Percentiles rank a stretch among this genome's conserved stretches.
Evolutionary conservation across 2,329 filamentous ascomycete genomes (phyloP).

Genomic region (Cordyceps cicadae): DNA sequence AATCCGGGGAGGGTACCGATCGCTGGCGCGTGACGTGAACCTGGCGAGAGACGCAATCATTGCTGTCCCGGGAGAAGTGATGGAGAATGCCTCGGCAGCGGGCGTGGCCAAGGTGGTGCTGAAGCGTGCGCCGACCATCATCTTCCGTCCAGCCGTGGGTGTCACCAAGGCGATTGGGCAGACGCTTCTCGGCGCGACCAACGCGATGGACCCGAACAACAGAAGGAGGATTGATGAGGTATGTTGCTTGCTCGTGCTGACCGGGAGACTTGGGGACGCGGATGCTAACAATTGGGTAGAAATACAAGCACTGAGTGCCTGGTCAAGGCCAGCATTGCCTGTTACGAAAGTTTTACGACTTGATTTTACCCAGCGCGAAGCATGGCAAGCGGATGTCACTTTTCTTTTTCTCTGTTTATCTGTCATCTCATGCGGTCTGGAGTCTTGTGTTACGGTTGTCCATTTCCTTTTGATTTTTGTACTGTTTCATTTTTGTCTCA

Average conservation of each 20-base stretch:
- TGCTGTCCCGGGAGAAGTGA: conserved; percentile 82
- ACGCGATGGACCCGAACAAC: conserved; percentile 78
- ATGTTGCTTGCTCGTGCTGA: conserved; percentile 29
- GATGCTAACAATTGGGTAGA: conserved; percentile 5
- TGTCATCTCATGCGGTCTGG: background rate
- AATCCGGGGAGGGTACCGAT: conserved; percentile 70
- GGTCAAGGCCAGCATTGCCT: background rate
- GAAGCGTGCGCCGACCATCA: conserved; percentile 81
- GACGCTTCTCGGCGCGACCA: conserved; percentile 84
- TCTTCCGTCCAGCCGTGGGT: conserved; percentile 83
- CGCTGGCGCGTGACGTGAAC: conserved; percentile 79
- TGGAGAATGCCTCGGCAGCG: conserved; percentile 74
- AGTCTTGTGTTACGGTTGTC: background rate
- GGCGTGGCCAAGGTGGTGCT: conserved; percentile 73
- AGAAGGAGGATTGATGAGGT: conserved; percentile 80
- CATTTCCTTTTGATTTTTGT: background rate
- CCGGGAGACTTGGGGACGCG: background rate
- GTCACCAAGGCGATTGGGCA: conserved; percentile 82
- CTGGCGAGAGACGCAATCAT: conserved; percentile 86
- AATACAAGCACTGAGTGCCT: conserved; percentile 12
- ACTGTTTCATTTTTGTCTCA: background rate
- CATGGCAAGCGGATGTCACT: conserved; percentile 1
- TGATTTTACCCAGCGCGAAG: background rate
- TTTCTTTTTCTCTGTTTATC: background rate
- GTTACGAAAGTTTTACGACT: background rate